Conservation (phyloP, 163 green algal species). For the Chlorella variabilis region DNA sequence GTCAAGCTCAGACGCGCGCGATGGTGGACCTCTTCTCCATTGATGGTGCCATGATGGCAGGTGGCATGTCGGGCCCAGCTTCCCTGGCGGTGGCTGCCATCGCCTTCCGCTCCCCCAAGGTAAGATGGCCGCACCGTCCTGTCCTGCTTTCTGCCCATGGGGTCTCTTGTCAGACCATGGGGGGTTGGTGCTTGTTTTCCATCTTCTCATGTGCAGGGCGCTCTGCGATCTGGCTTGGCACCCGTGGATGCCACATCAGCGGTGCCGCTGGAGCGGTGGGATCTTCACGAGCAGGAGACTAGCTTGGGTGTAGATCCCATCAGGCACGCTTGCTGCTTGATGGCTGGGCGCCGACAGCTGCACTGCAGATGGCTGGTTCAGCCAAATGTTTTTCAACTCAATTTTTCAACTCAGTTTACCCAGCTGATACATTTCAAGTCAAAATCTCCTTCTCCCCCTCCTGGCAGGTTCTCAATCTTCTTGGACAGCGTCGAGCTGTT, state of each 20-base stretch:
- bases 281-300: conserved; percentile 42
- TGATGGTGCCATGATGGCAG: background rate
- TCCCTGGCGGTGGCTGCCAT: conserved; percentile 4
- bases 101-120: conserved; percentile 23
- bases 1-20: background rate
- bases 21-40: background rate
- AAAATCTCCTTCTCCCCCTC: background rate
- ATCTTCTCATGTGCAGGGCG: conserved; percentile 2
- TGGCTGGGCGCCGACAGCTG: no score
- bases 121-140: background rate
- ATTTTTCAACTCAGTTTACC: no score
- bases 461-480: conserved; percentile 56
- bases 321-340: background rate
- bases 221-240: conserved; percentile 5
- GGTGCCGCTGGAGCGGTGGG: conserved; percentile 56
- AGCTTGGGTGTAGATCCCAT: conserved; percentile 28
- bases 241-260: conserved; percentile 29
- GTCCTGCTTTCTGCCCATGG: no score
- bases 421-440: no score
- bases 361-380: no score
- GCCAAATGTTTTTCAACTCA: no score
- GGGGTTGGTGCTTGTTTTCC: no score
- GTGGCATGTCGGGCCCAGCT: background rate
- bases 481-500: conserved; percentile 52
- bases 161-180: no score